A percentile compares a stretch with the other conserved stretches of the same genome.
Conservation (phyloP, 768 basidiomycete species). For the Leccinum barrowsii region DNA sequence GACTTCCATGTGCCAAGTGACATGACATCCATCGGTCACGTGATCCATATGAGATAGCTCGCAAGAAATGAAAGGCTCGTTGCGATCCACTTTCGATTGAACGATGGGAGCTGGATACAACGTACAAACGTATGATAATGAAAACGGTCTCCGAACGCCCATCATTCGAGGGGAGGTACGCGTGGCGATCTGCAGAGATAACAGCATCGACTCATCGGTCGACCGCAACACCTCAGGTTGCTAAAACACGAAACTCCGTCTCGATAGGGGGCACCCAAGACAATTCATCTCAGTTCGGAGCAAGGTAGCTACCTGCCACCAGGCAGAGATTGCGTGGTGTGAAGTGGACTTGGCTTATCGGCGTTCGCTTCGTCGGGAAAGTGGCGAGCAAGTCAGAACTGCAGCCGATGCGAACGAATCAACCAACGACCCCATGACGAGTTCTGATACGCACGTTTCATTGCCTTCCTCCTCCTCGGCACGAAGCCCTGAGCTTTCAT, state of each 20-base stretch:
- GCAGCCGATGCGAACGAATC: slow-evolving; percentile 8
- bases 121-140: slow-evolving; percentile 3
- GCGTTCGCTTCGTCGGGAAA: slow-evolving; percentile 94
- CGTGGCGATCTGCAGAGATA: neutral
- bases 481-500: slow-evolving; percentile 31
- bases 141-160: neutral
- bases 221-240: neutral
- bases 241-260: neutral
- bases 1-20: slow-evolving; percentile 1
- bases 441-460: slow-evolving; percentile 61
- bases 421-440: neutral
- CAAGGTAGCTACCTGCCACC: slow-evolving; percentile 72
- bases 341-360: slow-evolving; percentile 88
- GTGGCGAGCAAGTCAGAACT: slow-evolving; percentile 86
- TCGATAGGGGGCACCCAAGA: neutral
- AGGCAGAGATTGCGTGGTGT: slow-evolving; percentile 93
- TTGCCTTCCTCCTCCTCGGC: slow-evolving; percentile 48
- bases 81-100: slow-evolving; percentile 1
- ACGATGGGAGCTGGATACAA: slow-evolving; percentile 1
- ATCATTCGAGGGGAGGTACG: neutral
- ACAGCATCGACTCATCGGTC: neutral
- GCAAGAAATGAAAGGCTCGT: neutral
- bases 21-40: slow-evolving; percentile 13
- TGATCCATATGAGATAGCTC: slow-evolving; percentile 5
- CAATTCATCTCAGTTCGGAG: slow-evolving; percentile 46